phyloP scores from a whole-genome alignment of 2,329 filamentous ascomycete species.

The Nemania abortiva region DNA sequence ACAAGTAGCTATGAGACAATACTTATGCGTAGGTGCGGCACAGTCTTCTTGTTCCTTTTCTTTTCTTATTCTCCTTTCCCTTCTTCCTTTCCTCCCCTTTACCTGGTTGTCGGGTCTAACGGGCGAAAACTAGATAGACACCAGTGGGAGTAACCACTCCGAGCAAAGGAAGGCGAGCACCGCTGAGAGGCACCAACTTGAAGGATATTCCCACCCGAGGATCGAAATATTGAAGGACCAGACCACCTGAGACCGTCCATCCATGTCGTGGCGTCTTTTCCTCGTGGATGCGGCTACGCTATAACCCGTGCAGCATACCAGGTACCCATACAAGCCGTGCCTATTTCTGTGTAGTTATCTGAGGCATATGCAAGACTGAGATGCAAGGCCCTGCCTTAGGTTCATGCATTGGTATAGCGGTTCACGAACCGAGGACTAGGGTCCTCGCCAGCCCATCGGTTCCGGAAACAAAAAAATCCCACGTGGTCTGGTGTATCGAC shows the following conservation, averaged over 20 bases:
- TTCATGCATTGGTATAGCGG: neutral
- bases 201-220: neutral
- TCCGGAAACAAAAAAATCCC: neutral
- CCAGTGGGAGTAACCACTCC: neutral
- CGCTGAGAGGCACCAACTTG: neutral
- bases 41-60: neutral
- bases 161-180: neutral
- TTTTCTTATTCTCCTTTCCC: no score
- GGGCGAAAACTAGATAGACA: neutral
- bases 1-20: neutral
- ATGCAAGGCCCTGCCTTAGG: neutral
- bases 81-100: neutral
- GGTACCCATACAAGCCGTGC: neutral
- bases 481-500: neutral
- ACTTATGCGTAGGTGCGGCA: neutral
- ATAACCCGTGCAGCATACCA: neutral
- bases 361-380: neutral
- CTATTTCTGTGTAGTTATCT: neutral
- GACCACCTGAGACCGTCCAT: neutral
- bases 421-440: neutral
- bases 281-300: neutral
- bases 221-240: neutral
- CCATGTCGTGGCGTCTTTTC: neutral
- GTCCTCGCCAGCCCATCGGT: neutral
- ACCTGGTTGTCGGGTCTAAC: neutral